Conservation (phyloP, 2,329 filamentous ascomycete genomes). For the Exophiala sp. region DNA sequence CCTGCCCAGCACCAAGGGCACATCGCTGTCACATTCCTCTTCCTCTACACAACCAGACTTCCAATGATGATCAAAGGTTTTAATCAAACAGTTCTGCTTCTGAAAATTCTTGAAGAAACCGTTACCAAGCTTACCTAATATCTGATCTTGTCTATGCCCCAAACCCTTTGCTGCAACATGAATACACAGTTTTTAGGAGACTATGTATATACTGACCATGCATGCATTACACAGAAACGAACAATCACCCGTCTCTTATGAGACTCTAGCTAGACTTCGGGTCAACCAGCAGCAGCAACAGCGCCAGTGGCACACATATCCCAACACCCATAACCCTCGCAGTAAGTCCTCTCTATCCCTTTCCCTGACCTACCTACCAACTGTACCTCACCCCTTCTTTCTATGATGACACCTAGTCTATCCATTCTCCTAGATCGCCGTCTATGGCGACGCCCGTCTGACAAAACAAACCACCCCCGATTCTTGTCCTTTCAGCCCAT, state of each 20-base stretch:
- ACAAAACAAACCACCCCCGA: not conserved
- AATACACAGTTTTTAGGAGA: not conserved
- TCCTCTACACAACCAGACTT: not conserved
- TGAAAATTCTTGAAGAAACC: conserved; percentile 55
- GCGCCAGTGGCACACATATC: not conserved
- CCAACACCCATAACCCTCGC: too few relatives aligned
- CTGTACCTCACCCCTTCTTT: not conserved
- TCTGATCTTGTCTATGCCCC: conserved; percentile 33
- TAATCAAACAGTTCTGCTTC: conserved; percentile 58
- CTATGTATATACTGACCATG: not conserved
- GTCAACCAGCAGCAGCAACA: too few relatives aligned
- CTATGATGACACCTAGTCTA: conserved; percentile 56
- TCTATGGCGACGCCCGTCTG: conserved; percentile 12
- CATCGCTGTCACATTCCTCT: too few relatives aligned
- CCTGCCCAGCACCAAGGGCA: too few relatives aligned
- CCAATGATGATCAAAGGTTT: conserved; percentile 43
- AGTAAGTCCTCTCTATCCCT: not conserved
- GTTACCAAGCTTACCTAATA: conserved; percentile 52
- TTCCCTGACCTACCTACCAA: not conserved
- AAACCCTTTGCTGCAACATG: not conserved
- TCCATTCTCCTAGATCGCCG: conserved; percentile 53
- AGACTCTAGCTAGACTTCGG: too few relatives aligned
- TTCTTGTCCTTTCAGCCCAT: not conserved
- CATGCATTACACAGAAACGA: too few relatives aligned
- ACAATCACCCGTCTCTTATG: too few relatives aligned